These are phyloP conservation scores for Linum tenue DNA, from an alignment of 345 rosid species.

Conservation along the genomic window DNA sequence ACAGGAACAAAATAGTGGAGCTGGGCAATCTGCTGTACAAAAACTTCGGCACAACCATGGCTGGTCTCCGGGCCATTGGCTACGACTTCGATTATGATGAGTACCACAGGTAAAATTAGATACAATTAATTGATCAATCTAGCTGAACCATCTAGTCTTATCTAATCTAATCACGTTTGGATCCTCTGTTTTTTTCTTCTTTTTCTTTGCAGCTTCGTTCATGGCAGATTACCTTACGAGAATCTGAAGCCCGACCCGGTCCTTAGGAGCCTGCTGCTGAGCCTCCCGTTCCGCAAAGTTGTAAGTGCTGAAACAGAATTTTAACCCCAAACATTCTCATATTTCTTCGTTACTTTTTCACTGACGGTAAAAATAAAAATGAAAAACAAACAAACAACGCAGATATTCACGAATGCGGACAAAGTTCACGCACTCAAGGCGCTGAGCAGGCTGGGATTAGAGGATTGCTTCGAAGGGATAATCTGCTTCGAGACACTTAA, in stretches of 20 bases:
- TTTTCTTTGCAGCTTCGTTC: constrained; percentile 50
- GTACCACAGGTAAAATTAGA: constrained; percentile 57
- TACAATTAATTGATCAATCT: no score
- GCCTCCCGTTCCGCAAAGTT: constrained; percentile 73
- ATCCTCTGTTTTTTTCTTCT: constrained; percentile 2
- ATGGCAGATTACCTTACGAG: constrained; percentile 86
- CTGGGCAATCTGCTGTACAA: constrained; percentile 68
- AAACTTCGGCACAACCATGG: constrained; percentile 98
- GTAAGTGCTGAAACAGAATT: constrained; percentile 32
- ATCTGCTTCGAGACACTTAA: constrained; percentile 91
- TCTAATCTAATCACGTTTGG: background rate
- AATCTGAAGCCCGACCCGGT: constrained; percentile 84
- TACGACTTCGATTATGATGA: constrained; percentile 87
- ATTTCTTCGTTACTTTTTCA: no score
- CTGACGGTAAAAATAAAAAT: no score
- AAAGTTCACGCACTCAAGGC: constrained; percentile 58
- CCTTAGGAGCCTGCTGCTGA: constrained; percentile 57
- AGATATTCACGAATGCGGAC: constrained; percentile 96
- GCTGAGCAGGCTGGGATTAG: constrained; percentile 63
- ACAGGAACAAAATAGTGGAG: constrained; percentile 44
- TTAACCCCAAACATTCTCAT: no score
- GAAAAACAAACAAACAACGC: background rate
- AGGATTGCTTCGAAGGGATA: constrained; percentile 89
- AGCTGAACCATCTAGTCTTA: background rate
- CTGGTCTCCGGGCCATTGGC: constrained; percentile 96